A percentile compares a stretch with the other conserved stretches of the same genome.
These are phyloP conservation scores for Debaryomyces robertsiae DNA, from an alignment of 1,139 yeast species.

Conservation along the genomic window DNA sequence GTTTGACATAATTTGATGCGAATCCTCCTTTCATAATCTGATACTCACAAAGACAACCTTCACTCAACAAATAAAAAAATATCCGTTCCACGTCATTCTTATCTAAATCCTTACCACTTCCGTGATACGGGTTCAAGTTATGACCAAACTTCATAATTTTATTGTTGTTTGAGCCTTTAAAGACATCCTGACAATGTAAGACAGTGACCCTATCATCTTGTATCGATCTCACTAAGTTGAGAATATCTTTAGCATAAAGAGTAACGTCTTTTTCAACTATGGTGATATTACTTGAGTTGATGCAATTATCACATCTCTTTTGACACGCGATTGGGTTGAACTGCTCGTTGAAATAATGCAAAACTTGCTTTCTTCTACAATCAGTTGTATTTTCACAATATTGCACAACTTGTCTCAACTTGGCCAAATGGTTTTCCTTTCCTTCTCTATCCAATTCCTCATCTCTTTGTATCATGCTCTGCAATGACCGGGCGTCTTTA, in stretches of 20 bases:
- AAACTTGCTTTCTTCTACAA: slow-evolving; percentile 85
- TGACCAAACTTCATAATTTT: slow-evolving; percentile 68
- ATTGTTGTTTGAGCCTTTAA: slow-evolving; percentile 69
- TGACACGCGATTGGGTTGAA: slow-evolving; percentile 70
- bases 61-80: slow-evolving; percentile 72
- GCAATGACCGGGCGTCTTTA: slow-evolving; percentile 74
- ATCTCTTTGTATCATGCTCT: slow-evolving; percentile 77
- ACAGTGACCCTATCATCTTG: slow-evolving; percentile 69
- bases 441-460: slow-evolving; percentile 63
- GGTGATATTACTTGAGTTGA: slow-evolving; percentile 43
- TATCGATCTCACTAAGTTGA: slow-evolving; percentile 58
- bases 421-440: slow-evolving; percentile 75
- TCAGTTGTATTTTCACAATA: slow-evolving; percentile 91
- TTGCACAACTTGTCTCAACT: slow-evolving; percentile 80
- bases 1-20: slow-evolving; percentile 70
- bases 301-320: slow-evolving; percentile 86
- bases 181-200: slow-evolving; percentile 79
- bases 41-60: slow-evolving; percentile 71
- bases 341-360: slow-evolving; percentile 85
- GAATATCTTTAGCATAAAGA: slow-evolving; percentile 57
- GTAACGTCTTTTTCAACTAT: slow-evolving; percentile 72
- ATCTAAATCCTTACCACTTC: slow-evolving; percentile 63
- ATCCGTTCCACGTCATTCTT: slow-evolving; percentile 78
- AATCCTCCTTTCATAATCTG: slow-evolving; percentile 74
- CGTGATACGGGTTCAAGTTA: slow-evolving; percentile 61